A percentile compares a stretch with the other conserved stretches of the same genome.
Conservation (phyloP, 441 rosid genomes). For the Iberis amara region DNA sequence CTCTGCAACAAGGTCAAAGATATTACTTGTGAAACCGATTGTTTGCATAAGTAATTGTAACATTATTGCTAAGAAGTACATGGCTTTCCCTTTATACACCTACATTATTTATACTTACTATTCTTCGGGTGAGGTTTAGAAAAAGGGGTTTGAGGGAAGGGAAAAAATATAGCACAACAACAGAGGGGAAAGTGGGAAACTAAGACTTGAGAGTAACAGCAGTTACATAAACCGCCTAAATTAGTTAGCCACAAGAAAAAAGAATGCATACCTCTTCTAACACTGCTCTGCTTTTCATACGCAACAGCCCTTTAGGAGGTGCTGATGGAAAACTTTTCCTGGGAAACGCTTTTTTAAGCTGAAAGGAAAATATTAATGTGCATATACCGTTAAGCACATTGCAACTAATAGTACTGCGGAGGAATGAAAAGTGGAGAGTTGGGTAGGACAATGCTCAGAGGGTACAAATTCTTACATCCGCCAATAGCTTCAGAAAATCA, state of each 20-base stretch:
- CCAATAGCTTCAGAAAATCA: slow-evolving; percentile 75
- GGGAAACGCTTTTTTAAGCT: slow-evolving; percentile 79
- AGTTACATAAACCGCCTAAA: slow-evolving; percentile 10
- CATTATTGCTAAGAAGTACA: slow-evolving; percentile 2
- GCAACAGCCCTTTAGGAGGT: slow-evolving; percentile 88
- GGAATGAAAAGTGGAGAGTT: slow-evolving; percentile 8
- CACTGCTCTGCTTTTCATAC: slow-evolving; percentile 65
- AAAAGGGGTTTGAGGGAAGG: too few species aligned
- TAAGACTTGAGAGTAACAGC: slow-evolving; percentile 17
- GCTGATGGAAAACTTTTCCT: slow-evolving; percentile 71
- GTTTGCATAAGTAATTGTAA: slow-evolving; percentile 7
- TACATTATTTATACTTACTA: not conserved
- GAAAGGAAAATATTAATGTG: slow-evolving; percentile 27
- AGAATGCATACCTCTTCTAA: slow-evolving; percentile 88
- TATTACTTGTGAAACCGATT: slow-evolving; percentile 19
- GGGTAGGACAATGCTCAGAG: not conserved
- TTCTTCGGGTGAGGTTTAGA: too few species aligned
- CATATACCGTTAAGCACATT: slow-evolving; percentile 8
- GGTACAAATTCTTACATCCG: slow-evolving; percentile 52
- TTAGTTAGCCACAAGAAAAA: slow-evolving; percentile 15
- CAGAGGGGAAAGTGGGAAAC: not conserved
- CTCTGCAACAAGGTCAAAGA: slow-evolving; percentile 64
- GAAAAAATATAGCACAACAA: not conserved
- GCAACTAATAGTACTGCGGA: too few species aligned
- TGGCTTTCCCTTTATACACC: slow-evolving; percentile 10